Evolutionary conservation across 2,329 filamentous ascomycete genomes (phyloP).

Genomic region (Pochonia chlamydosporia): DNA sequence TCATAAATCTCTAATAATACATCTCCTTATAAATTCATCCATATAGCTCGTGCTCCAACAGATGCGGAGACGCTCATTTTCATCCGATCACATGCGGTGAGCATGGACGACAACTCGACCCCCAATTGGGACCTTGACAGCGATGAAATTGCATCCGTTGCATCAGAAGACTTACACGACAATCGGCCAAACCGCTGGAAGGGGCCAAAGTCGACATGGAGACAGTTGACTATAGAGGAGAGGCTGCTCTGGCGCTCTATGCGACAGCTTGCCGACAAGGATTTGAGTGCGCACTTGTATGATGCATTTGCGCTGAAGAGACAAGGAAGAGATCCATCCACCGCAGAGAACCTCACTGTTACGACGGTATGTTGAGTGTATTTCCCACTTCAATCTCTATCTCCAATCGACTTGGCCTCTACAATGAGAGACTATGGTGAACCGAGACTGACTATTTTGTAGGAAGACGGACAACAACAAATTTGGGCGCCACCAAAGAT

Average conservation of each 20-base stretch:
- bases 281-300: conserved; percentile 73
- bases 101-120: background rate
- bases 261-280: conserved; percentile 54
- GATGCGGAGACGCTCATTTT: background rate
- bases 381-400: background rate
- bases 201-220: conserved; percentile 65
- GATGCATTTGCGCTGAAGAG: conserved; percentile 66
- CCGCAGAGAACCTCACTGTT: conserved; percentile 21
- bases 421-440: background rate
- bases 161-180: conserved; percentile 39
- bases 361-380: conserved; percentile 16
- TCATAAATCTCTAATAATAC: no score
- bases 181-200: conserved; percentile 65
- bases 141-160: conserved; percentile 40
- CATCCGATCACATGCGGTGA: background rate
- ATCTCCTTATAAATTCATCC: no score
- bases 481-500: conserved; percentile 47
- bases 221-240: conserved; percentile 53
- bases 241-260: conserved; percentile 58
- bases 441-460: background rate
- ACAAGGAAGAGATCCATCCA: conserved; percentile 18
- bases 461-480: conserved; percentile 23
- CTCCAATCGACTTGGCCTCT: background rate
- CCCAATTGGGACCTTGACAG: conserved; percentile 36
- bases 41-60: background rate